phyloP scores from a whole-genome alignment of 306 rosid genomes.

The Dalbergia cultrata region DNA sequence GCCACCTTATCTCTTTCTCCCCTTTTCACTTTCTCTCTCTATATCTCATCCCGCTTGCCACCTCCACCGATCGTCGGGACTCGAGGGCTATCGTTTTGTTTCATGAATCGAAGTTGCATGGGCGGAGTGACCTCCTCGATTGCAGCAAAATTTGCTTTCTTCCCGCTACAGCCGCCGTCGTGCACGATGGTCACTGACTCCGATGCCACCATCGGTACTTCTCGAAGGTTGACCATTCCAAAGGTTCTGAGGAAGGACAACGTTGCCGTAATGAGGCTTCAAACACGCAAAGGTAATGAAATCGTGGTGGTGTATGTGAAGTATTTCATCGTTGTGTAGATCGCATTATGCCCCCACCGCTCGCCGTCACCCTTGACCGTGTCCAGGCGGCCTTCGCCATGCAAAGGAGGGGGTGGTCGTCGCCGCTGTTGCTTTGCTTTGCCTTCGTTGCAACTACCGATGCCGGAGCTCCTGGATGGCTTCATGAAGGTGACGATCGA shows the following conservation, averaged over 20 bases:
- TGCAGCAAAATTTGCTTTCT: constrained; percentile 95
- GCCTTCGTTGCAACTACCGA: too few relatives aligned
- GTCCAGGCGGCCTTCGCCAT: too few relatives aligned
- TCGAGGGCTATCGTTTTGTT: constrained; percentile 8
- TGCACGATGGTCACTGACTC: constrained; percentile 64
- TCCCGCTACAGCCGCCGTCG: constrained; percentile 90
- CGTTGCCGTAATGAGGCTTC: constrained; percentile 78
- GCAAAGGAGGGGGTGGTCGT: too few relatives aligned
- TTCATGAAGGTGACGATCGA: too few relatives aligned
- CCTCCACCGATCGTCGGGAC: neutral
- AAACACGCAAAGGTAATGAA: constrained; percentile 80
- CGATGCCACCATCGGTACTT: neutral
- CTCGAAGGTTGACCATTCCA: constrained; percentile 59
- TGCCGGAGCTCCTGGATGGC: too few relatives aligned
- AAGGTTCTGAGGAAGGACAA: constrained; percentile 82
- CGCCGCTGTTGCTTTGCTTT: too few relatives aligned
- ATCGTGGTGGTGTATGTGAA: constrained; percentile 83
- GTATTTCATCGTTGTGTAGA: constrained; percentile 37
- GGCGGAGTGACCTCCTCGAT: constrained; percentile 98
- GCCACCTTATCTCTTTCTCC: constrained; percentile 33
- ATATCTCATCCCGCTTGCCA: neutral
- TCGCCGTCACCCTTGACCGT: too few relatives aligned
- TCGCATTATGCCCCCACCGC: too few relatives aligned
- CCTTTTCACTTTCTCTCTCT: constrained; percentile 28
- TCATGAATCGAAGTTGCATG: constrained; percentile 65